Evolutionary conservation across 768 basidiomycete species (phyloP), one percentile per base, ranked within the genome.

Genomic region (Phylloporus sp.): DNA sequence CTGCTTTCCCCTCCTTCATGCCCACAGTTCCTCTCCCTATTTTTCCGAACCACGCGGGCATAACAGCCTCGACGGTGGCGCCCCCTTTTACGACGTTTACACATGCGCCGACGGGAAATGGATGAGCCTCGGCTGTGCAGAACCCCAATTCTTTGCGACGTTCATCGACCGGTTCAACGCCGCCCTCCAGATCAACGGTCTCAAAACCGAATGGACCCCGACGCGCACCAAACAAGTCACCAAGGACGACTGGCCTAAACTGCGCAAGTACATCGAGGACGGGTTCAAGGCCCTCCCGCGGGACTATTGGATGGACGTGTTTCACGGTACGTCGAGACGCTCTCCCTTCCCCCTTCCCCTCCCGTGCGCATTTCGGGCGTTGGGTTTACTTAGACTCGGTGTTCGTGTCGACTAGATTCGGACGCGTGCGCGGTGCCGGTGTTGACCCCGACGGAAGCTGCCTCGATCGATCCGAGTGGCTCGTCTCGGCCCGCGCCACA

Each of bases 41-140:
- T 75, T 76, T 52, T 59, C 62, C 18, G 66, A 67, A 21, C 63
- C 66, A 20, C 72, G 83, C 44, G 84, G 84, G 18, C 63, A 65
- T 5, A 84, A 86, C 54, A 34, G 74, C 1, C 76, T 91, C 18
- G 89, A 89, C 53, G 86, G 86, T 1, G 87, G 85, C 4, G 76
- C 86, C 6, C 89, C 89, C 0, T 90, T 81, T 68, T 92, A 92
- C 57, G 74, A 73, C 48, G 67, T 86, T 9, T 90, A 92, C 56
- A 72, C 74, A 1, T 90, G 87, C 60, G 71, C 79, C 46, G 86
- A 85, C 59, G 82, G 82, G 2, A 68, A 74, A 31, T 88, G 79
- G 76, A 86, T 92, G 76, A 79, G 82, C 3, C 77, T 91, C 22
- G 87, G 79, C 23, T 87, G 86, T 57, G 61, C 88, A 11, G 87